Base-by-base conservation (phyloP, 2,329 filamentous ascomycete species). In the Periconia macrospinosa region DNA sequence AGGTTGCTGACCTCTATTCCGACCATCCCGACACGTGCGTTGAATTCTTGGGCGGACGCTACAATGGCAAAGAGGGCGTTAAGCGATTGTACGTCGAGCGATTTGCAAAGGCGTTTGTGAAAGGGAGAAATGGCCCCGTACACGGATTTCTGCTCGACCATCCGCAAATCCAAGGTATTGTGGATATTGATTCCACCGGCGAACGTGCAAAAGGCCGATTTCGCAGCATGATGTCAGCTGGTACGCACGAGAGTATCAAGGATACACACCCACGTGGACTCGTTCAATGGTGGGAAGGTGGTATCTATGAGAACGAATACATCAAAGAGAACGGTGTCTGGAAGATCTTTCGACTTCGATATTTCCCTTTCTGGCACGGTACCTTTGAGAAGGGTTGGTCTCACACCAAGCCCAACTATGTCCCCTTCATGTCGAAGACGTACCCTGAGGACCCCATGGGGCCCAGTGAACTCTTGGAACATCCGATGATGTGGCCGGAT, bases 241-340 rank as follows among this genome's bases (percentile, higher is more conserved):
- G 81, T 47, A 81, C 79, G 30, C 82, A 84, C 66, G 71, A 80
- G 60, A 78, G 75, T 53, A 76, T 83, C 61, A 74, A 76, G 45
- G 76, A 79, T 42, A 73, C 71, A 9, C 80, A 83, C 58, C 81
- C 81, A 6, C 76, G 80, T 11, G 81, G 81, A 2, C 75, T 81
- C 45, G 74, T 78, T 11, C 81, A 84, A 63, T 84, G 82, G 82
- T 84, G 80, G 78, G 82, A 84, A 65, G 81, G 81, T 42, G 81
- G 82, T 2, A 67, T 84, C 35, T 84, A 84, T 67, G 81, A 84
- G 68, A 84, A 84, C 61, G 81, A 84, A 64, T 84, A 83, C 65
- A 78, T 83, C 69, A 83, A 82, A 67, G 80, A 83, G 60, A 67
- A 79, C 54, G 80, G 80, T 5, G 70, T 76, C 6, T 84, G 82